Evolutionary conservation across 805 yeast species (phyloP).

Genomic region (Pichia exigua): DNA sequence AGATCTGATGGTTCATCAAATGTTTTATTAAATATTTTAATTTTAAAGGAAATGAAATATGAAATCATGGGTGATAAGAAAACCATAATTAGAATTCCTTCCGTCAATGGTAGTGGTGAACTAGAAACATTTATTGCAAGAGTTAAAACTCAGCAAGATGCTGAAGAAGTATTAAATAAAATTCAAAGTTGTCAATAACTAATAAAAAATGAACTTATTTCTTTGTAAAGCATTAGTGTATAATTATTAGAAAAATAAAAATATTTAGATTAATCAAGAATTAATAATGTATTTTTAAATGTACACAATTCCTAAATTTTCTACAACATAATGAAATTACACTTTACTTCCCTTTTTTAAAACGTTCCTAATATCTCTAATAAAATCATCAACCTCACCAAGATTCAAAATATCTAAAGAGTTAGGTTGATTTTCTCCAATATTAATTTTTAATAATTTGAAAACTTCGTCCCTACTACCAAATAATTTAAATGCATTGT

Average conservation of each 20-base stretch:
- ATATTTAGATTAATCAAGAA: not conserved
- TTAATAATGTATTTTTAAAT: not conserved
- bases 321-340: not conserved
- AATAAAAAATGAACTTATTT: not conserved
- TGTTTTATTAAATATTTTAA: conserved; percentile 60
- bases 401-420: conserved; percentile 35
- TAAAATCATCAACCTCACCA: conserved; percentile 44
- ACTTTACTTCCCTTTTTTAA: conserved; percentile 20
- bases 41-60: conserved; percentile 53
- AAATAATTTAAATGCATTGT: conserved; percentile 43
- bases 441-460: conserved; percentile 20
- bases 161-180: conserved; percentile 38
- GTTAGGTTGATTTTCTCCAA: conserved; percentile 12
- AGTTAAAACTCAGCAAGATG: conserved; percentile 74
- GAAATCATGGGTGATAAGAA: conserved; percentile 51
- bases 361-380: conserved; percentile 33
- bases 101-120: conserved; percentile 45
- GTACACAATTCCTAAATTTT: not conserved
- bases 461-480: conserved; percentile 43
- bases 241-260: not conserved
- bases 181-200: conserved; percentile 19
- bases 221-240: not conserved
- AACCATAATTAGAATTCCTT: conserved; percentile 59
- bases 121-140: conserved; percentile 63
- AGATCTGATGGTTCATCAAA: conserved; percentile 88